Base-by-base conservation (phyloP, 257 asterid species). In the Fraxinus excelsior region DNA sequence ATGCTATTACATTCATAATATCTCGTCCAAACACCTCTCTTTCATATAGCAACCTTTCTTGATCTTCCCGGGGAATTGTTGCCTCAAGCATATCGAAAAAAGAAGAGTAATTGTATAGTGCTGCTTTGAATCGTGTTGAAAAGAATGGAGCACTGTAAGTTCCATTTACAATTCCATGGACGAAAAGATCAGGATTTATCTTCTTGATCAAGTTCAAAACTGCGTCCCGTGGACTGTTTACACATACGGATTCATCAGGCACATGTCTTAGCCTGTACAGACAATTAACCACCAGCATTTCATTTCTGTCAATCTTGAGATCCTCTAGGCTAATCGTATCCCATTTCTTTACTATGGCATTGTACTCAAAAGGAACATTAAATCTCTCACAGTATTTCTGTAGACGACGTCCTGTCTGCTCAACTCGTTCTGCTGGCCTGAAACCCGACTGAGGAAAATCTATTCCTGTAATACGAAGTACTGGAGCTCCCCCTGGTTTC, bases 381-480 rank as follows among this genome's bases (percentile, higher is more conserved):
- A 86, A 81, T 76, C 75, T 79, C 81, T 79, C 58, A 70, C 86
- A 83, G 51, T 76, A 83, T 10, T 60, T 66, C 2, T 73, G 79
- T 10, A 86, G 81, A 42, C 83, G 60, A 2, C 53, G 35, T 28
- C 85, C 83, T 3, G 86, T 82, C 28, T 82, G 80, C 67, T 82
- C 80, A 1, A 82, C 79, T 66, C 85, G 70, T 35, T 80, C 74
- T 2, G 78, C 82, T 40, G 84, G 85, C 38, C 76, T 66, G 32
- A 82, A 75, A 40, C 88, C 90, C 12, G 83, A 74, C 71, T 78
- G 82, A 3, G 90, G 85, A 65, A 84, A 64, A 26, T 86, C 88
- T 25, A 82, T 82, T 19, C 85, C 85, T 10, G 86, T 84, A 31
- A 86, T 65, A 1, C 75, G 73, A 72, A 82, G 80, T 74, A 60